Percentiles rank a stretch among this genome's conserved stretches.
Conservation (phyloP, 1,284 basidiomycete genomes). For the Porodaedalea pini region DNA sequence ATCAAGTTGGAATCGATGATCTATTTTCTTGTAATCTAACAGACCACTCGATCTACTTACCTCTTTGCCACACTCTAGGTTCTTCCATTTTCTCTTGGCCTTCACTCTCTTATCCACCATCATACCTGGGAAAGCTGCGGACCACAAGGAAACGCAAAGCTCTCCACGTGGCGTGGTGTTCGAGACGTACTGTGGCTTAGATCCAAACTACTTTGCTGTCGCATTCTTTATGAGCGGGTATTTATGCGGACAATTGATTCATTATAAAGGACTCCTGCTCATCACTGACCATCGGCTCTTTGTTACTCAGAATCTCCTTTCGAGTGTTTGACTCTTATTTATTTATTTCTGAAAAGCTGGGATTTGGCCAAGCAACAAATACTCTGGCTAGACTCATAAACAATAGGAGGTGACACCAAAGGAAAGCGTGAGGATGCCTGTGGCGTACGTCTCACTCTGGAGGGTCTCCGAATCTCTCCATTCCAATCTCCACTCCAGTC, state of each 20-base stretch:
- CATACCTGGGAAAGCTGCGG: not conserved
- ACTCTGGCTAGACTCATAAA: no score
- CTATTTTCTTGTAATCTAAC: not conserved
- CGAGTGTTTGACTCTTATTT: not conserved
- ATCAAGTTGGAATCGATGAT: not conserved
- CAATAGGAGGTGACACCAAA: not conserved
- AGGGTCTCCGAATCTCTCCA: not conserved
- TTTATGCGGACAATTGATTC: not conserved
- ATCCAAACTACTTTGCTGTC: not conserved
- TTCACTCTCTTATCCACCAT: not conserved
- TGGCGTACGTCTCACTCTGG: constrained; percentile 14
- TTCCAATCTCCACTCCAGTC: not conserved
- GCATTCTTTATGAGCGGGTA: not conserved
- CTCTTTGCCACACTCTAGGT: not conserved
- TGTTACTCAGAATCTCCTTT: not conserved
- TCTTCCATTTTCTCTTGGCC: not conserved
- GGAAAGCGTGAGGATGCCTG: not conserved
- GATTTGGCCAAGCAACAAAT: not conserved
- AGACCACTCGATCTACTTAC: not conserved
- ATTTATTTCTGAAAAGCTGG: no score
- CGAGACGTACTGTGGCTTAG: not conserved
- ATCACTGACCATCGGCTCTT: not conserved
- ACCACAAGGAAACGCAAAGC: not conserved
- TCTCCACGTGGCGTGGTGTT: not conserved
- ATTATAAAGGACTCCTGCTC: not conserved